Conservation (phyloP, 2,329 filamentous ascomycete species). For the Seiridium unicorne region DNA sequence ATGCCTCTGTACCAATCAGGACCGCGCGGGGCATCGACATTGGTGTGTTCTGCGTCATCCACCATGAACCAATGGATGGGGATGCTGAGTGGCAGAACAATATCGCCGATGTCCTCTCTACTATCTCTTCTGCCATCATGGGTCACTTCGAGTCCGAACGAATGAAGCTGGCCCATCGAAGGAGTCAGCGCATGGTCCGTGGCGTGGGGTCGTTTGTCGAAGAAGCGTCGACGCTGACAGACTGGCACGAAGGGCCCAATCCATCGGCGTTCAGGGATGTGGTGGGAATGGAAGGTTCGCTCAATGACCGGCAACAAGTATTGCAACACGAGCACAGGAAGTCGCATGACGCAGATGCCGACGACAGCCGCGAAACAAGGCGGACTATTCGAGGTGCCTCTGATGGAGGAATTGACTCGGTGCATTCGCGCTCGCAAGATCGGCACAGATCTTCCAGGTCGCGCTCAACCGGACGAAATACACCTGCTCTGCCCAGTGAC, state of each 20-base stretch:
- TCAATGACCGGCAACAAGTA: not conserved
- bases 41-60: constrained; percentile 14
- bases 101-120: constrained; percentile 8
- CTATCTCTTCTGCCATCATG: constrained; percentile 13
- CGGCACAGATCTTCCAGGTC: not conserved
- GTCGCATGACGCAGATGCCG: too few relatives aligned
- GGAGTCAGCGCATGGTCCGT: constrained; percentile 19
- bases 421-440: too few relatives aligned
- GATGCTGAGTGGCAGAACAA: not conserved
- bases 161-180: constrained; percentile 5
- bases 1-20: constrained; percentile 14
- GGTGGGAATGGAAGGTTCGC: too few relatives aligned
- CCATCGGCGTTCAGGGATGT: too few relatives aligned
- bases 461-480: constrained; percentile 9
- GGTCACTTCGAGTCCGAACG: constrained; percentile 13
- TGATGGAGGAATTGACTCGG: too few relatives aligned
- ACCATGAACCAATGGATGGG: constrained; percentile 3
- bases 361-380: too few relatives aligned
- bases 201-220: constrained; percentile 20
- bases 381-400: too few relatives aligned
- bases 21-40: constrained; percentile 12
- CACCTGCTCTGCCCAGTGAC: constrained; percentile 3
- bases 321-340: too few relatives aligned
- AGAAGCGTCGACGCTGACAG: not conserved
- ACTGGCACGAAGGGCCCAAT: too few relatives aligned